Evolutionary conservation across 78 protist genomes (phyloP).

Genomic region (Corallochytrium limacisporum): DNA sequence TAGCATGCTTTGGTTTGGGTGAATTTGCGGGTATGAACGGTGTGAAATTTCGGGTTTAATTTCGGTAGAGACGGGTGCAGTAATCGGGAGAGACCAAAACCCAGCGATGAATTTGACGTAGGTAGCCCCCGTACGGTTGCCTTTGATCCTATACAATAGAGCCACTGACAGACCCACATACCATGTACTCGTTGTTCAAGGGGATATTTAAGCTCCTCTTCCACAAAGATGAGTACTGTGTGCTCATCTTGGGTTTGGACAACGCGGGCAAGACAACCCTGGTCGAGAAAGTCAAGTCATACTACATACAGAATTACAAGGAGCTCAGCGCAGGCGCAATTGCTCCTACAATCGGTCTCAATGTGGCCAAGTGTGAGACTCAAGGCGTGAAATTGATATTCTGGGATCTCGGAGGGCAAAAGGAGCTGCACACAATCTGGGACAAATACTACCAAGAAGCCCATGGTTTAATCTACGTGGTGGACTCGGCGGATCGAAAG

Average conservation of each 20-base stretch:
- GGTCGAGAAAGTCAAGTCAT: neutral
- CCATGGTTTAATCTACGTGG: slow-evolving; percentile 4
- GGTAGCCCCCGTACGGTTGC: too few relatives aligned
- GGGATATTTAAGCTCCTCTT: slow-evolving; percentile 44
- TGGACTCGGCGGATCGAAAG: slow-evolving; percentile 8
- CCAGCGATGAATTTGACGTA: too few relatives aligned
- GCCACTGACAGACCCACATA: neutral
- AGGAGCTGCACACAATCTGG: slow-evolving; percentile 8
- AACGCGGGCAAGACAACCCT: slow-evolving; percentile 44
- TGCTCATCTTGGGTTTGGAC: slow-evolving; percentile 46
- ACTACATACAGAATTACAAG: neutral
- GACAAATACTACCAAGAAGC: slow-evolving; percentile 11
- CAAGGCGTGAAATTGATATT: neutral
- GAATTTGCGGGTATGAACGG: too few relatives aligned
- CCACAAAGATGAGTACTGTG: slow-evolving; percentile 39
- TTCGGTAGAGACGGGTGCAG: too few relatives aligned
- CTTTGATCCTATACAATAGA: too few relatives aligned
- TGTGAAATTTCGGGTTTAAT: too few relatives aligned
- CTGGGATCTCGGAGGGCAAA: slow-evolving; percentile 10
- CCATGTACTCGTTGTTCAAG: slow-evolving; percentile 31
- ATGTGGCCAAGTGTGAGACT: neutral
- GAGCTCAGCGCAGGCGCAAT: neutral
- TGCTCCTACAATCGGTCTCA: neutral
- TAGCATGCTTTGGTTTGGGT: too few relatives aligned
- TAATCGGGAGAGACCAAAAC: too few relatives aligned